Conservation (phyloP, 495 filamentous ascomycete genomes). For the Aspergillus affinis region DNA sequence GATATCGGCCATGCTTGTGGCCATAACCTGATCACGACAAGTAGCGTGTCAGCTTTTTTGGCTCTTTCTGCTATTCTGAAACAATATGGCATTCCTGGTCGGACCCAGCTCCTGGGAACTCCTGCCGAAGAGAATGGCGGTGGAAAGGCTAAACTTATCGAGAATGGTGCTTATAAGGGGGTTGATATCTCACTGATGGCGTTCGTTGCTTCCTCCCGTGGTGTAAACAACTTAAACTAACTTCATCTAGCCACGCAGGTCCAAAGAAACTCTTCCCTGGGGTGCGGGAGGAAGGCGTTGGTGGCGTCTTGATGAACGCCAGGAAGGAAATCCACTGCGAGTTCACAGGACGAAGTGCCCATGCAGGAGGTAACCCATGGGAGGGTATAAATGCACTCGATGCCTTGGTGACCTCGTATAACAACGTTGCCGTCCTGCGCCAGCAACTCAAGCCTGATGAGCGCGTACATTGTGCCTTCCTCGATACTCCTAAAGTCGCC, state of each 20-base stretch:
- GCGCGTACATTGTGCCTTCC: constrained; percentile 58
- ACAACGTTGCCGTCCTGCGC: constrained; percentile 58
- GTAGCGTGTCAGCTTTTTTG: constrained; percentile 58
- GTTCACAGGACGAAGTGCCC: constrained; percentile 39
- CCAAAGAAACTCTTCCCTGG: constrained; percentile 30
- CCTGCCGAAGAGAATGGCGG: constrained; percentile 72
- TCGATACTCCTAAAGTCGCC: constrained; percentile 56
- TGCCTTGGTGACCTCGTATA: constrained; percentile 61
- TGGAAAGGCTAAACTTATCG: constrained; percentile 65
- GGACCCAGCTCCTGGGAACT: constrained; percentile 64
- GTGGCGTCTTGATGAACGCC: constrained; percentile 38
- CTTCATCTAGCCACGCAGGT: constrained; percentile 30
- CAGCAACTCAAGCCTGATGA: constrained; percentile 64
- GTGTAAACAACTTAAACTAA: neutral
- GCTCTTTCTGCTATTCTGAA: constrained; percentile 53
- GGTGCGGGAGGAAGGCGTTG: constrained; percentile 27
- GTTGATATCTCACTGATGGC: constrained; percentile 68
- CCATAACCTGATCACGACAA: constrained; percentile 68
- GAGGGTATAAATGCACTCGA: constrained; percentile 64
- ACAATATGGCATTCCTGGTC: constrained; percentile 50
- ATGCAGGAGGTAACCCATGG: constrained; percentile 66
- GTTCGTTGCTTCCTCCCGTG: constrained; percentile 29
- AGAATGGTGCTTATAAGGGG: constrained; percentile 60
- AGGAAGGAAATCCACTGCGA: constrained; percentile 38
- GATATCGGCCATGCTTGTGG: constrained; percentile 66